phyloP scores from a whole-genome alignment of 1,139 yeast species.

The Taphrina flavorubra region DNA sequence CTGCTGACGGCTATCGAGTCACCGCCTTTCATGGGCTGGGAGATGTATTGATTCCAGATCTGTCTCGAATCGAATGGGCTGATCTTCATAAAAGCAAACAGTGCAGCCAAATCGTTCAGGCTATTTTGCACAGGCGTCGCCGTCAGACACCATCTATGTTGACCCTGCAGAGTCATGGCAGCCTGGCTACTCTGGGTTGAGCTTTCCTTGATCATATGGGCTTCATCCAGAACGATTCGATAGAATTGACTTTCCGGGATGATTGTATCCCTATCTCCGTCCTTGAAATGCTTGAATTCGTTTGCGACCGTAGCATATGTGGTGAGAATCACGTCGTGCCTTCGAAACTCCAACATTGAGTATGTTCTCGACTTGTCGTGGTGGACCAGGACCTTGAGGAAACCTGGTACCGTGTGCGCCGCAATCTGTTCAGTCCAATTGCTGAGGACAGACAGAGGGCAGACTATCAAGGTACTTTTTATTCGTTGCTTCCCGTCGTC shows the following conservation, averaged over 20 bases:
- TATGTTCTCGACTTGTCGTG: conserved; percentile 59
- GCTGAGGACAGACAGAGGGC: conserved; percentile 80
- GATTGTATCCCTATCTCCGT: conserved; percentile 37
- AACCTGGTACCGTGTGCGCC: conserved; percentile 62
- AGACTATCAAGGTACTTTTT: conserved; percentile 77
- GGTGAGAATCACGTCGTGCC: conserved; percentile 74
- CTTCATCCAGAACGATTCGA: conserved; percentile 74
- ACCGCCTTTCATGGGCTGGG: conserved; percentile 59
- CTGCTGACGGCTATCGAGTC: conserved; percentile 61
- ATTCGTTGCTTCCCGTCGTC: conserved; percentile 54
- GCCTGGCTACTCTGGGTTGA: conserved; percentile 81
- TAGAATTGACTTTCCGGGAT: conserved; percentile 70
- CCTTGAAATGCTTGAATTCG: conserved; percentile 41
- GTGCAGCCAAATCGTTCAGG: conserved; percentile 78
- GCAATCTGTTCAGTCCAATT: conserved; percentile 85
- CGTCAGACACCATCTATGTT: conserved; percentile 76
- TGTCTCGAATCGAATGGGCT: conserved; percentile 59
- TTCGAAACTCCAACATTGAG: conserved; percentile 53
- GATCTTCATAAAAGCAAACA: conserved; percentile 72
- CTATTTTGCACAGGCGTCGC: conserved; percentile 96
- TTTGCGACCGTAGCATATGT: conserved; percentile 67
- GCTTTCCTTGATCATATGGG: conserved; percentile 84
- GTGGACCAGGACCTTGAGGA: conserved; percentile 62
- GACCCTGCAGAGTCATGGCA: conserved; percentile 63
- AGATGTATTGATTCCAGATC: conserved; percentile 65